These are phyloP conservation scores for Sphagnum tenellum DNA, from an alignment of 225 moss, liverwort and hornwort species.

Conservation along the genomic window DNA sequence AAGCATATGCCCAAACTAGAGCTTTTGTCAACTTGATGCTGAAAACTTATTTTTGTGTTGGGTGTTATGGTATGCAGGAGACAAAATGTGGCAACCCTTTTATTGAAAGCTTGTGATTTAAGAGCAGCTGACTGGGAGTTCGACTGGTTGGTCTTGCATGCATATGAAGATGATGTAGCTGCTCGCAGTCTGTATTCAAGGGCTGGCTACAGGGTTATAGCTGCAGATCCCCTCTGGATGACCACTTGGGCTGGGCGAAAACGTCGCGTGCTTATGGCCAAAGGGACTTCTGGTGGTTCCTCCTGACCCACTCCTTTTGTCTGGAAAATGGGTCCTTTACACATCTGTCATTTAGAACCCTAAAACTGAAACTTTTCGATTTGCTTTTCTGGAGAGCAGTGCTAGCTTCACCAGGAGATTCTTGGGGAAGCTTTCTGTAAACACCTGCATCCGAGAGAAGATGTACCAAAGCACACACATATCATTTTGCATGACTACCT, in stretches of 20 bases:
- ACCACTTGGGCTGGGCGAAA: conserved; percentile 75
- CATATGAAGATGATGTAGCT: conserved; percentile 77
- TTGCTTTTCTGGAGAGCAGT: too few relatives aligned
- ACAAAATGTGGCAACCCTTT: conserved; percentile 73
- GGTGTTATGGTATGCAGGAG: conserved; percentile 46
- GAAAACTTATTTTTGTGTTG: not conserved
- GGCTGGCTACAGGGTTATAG: conserved; percentile 64
- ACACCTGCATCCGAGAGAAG: too few relatives aligned
- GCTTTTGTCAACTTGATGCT: too few relatives aligned
- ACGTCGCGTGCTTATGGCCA: conserved; percentile 80
- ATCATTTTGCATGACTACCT: too few relatives aligned
- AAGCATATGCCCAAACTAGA: too few relatives aligned
- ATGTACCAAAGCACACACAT: too few relatives aligned
- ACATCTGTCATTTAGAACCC: too few relatives aligned
- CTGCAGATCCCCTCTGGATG: conserved; percentile 77
- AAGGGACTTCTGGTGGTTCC: conserved; percentile 14
- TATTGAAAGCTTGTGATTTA: conserved; percentile 65
- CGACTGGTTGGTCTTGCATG: conserved; percentile 75
- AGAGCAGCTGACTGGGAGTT: conserved; percentile 79
- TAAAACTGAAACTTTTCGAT: too few relatives aligned
- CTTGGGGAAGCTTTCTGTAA: too few relatives aligned
- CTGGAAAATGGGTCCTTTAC: too few relatives aligned
- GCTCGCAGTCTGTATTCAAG: conserved; percentile 74
- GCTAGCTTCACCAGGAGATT: too few relatives aligned
- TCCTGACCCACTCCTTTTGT: too few relatives aligned